A percentile compares a stretch with the other conserved stretches of the same genome.
phyloP scores from a whole-genome alignment of 192 early-diverging fungal genomes.

The Backusella australiensis region DNA sequence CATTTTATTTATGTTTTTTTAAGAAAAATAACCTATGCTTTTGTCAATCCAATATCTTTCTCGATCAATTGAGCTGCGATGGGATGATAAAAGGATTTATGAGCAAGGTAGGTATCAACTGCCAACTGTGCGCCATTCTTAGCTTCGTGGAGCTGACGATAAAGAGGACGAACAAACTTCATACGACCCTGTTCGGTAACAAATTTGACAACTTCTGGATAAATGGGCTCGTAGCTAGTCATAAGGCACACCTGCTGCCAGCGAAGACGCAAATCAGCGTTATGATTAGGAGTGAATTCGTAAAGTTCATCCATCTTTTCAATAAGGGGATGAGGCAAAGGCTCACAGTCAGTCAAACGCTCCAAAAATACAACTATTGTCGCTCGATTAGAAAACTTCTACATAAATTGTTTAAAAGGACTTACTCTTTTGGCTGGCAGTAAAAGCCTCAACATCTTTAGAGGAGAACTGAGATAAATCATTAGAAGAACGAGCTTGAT shows the following conservation, averaged over 20 bases:
- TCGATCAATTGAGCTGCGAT: constrained; percentile 89
- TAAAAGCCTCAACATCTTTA: constrained; percentile 67
- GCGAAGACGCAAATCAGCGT: constrained; percentile 84
- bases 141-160: constrained; percentile 64
- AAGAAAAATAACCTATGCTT: not conserved
- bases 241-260: constrained; percentile 86
- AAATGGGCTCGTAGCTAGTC: constrained; percentile 73
- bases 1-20: not conserved
- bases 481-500: constrained; percentile 50
- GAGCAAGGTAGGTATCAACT: constrained; percentile 70
- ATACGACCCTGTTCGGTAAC: constrained; percentile 88
- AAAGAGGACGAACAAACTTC: constrained; percentile 90
- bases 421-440: constrained; percentile 65
- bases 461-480: constrained; percentile 56
- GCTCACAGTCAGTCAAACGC: constrained; percentile 59
- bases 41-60: constrained; percentile 69
- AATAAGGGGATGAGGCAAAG: constrained; percentile 61
- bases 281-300: constrained; percentile 62
- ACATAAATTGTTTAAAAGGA: not conserved
- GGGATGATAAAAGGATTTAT: constrained; percentile 89
- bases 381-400: not conserved
- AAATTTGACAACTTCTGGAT: constrained; percentile 75
- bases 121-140: constrained; percentile 77
- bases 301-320: constrained; percentile 73
- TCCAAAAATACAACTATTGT: constrained; percentile 79